Conservation (phyloP, 2,329 filamentous ascomycete genomes). For the Aspergillus flavus region DNA sequence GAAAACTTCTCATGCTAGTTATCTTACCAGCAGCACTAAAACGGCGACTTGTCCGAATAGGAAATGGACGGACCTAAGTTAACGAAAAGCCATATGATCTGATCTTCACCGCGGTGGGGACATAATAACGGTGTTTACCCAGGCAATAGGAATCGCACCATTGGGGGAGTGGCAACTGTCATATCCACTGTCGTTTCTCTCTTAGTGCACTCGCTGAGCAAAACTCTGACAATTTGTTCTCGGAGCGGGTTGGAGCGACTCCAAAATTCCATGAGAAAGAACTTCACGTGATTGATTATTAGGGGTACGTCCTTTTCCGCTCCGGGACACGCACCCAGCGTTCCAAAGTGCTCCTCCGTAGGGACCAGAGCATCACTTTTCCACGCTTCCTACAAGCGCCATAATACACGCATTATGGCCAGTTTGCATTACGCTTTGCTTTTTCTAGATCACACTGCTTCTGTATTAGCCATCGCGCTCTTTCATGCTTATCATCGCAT, state of each 20-base stretch:
- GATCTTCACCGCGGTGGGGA: background rate
- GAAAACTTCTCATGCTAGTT: background rate
- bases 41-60: constrained; percentile 1
- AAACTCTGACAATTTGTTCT: background rate
- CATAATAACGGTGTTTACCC: background rate
- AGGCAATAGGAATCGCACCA: background rate
- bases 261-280: too few species aligned
- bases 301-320: background rate
- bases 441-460: too few species aligned
- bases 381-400: too few species aligned
- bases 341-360: too few species aligned
- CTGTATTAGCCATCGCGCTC: too few species aligned
- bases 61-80: background rate
- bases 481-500: too few species aligned
- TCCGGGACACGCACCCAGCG: background rate
- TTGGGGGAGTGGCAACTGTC: background rate
- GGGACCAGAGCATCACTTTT: too few species aligned
- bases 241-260: background rate
- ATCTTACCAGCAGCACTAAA: background rate
- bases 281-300: background rate
- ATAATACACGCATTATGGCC: too few species aligned
- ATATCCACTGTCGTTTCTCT: background rate
- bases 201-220: background rate
- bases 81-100: background rate
- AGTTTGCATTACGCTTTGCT: too few species aligned